Evolutionary conservation across 2,329 filamentous ascomycete species (phyloP), one percentile per base, ranked within the genome.

Genomic region (Macrophomina tecta): DNA sequence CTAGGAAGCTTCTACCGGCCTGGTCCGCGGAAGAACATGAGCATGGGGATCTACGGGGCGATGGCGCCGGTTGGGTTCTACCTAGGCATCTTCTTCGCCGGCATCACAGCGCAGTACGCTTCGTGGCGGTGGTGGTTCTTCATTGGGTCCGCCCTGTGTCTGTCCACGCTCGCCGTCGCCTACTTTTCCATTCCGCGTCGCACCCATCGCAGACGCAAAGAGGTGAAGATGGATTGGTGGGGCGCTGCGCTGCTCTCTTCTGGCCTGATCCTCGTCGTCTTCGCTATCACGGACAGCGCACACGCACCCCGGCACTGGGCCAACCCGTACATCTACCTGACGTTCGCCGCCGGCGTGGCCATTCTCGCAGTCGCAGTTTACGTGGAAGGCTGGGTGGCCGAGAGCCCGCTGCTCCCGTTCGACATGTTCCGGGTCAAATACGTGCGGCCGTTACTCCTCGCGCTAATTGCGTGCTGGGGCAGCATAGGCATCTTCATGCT

Each of bases 381-480:
- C 67, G 81, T 92, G 3, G 89, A 93, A 78, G 87, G 87, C 0
- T 90, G 86, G 85, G 82, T 90, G 0, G 85, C 89, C 1, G 72
- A 82, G 16, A 82, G 87, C 60, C 91, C 91, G 0, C 79, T 93
- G 0, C 78, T 93, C 0, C 90, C 90, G 0, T 80, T 83, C 1
- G 89, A 88, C n/a, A 74, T 93, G 6, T 92, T 93, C 12, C 6
- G 12, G 78, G 79, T 89, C 1, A 87, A 86, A 68, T 87, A 87
- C 68, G 90, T 93, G 85, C 86, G 82, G 38, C 84, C 89, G 0
- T 77, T 93, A 12, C 80, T 85, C 2, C 69, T 86, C 1, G 84
- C 86, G 0, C 78, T 92, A 9, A 85, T 91, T 30, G 85, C 89
- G 70, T 82, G 86, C 0, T 93, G 91, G 67, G 91, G 91, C 2